These are phyloP conservation scores for Aspergillus pseudoterreus DNA, from an alignment of 2,329 filamentous ascomycete genomes.

Conservation along the genomic window DNA sequence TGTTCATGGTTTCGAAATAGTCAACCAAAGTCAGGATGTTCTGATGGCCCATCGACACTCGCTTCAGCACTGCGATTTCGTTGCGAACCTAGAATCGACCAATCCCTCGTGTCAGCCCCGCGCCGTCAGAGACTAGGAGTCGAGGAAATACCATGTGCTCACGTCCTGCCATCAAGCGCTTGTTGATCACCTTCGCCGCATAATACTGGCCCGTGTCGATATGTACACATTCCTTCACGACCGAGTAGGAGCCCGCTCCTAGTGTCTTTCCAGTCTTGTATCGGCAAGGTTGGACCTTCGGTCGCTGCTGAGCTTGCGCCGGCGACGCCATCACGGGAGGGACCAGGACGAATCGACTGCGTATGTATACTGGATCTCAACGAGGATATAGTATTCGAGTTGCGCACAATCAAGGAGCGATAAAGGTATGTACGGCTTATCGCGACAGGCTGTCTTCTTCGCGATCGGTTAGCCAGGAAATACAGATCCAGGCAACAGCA, in stretches of 20 bases:
- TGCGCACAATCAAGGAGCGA: neutral
- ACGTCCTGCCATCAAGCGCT: constrained; percentile 91
- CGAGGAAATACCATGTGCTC: constrained; percentile 85
- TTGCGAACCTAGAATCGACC: constrained; percentile 69
- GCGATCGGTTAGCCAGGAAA: no score
- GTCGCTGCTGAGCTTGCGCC: constrained; percentile 32
- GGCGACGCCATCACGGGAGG: constrained; percentile 27
- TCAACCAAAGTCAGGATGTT: constrained; percentile 97
- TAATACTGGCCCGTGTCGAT: constrained; percentile 98
- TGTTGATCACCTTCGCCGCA: constrained; percentile 99
- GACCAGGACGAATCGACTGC: neutral
- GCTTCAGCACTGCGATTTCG: constrained; percentile 95
- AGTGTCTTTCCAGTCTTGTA: constrained; percentile 99
- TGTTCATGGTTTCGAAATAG: constrained; percentile 99
- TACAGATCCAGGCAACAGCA: neutral
- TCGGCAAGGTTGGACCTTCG: constrained; percentile 86
- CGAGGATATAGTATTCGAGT: neutral
- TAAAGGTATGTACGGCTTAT: neutral
- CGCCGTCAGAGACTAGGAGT: neutral
- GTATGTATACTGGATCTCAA: neutral
- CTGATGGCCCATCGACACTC: constrained; percentile 97
- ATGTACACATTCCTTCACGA: constrained; percentile 98
- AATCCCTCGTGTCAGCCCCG: constrained; percentile 6
- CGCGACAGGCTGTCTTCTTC: neutral
- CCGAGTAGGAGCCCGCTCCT: constrained; percentile 93